phyloP scores from a whole-genome alignment of 2,329 filamentous ascomycete genomes.

The Chaetothyriales sp. region DNA sequence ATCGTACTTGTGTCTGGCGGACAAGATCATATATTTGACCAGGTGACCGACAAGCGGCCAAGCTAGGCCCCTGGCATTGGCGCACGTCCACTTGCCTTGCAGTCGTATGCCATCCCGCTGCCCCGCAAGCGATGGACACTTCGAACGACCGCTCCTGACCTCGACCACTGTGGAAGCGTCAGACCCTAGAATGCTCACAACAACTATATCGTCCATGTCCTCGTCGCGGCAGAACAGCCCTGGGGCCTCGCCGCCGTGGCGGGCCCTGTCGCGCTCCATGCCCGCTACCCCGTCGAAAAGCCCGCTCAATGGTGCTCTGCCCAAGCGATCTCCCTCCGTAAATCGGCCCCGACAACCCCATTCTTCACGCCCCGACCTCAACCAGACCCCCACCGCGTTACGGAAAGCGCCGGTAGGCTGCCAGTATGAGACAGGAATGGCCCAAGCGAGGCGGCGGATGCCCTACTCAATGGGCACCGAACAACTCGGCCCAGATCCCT shows the following conservation, averaged over 20 bases:
- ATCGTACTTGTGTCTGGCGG: not conserved
- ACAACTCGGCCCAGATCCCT: slow-evolving; percentile 50
- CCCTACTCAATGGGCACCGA: slow-evolving; percentile 82
- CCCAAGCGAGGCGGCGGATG: slow-evolving; percentile 70
- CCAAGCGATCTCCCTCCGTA: slow-evolving; percentile 68
- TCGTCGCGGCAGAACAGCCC: not conserved
- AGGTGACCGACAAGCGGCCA: not conserved
- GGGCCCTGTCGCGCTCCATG: slow-evolving; percentile 71
- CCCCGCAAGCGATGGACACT: slow-evolving; percentile 12
- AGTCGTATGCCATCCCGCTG: slow-evolving; percentile 9
- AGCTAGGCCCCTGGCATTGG: not conserved
- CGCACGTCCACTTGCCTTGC: not conserved
- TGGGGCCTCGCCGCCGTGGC: not conserved
- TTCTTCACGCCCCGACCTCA: slow-evolving; percentile 80
- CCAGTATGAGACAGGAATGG: slow-evolving; percentile 75
- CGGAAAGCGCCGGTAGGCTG: slow-evolving; percentile 55
- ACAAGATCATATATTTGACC: not conserved
- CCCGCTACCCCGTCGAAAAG: slow-evolving; percentile 87
- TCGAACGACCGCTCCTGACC: slow-evolving; percentile 8
- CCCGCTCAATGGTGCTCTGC: slow-evolving; percentile 64
- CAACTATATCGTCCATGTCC: not conserved
- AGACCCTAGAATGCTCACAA: slow-evolving; percentile 4
- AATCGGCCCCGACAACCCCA: slow-evolving; percentile 63
- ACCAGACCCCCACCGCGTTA: slow-evolving; percentile 54
- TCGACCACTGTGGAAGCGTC: slow-evolving; percentile 5